A percentile compares a stretch with the other conserved stretches of the same genome.
phyloP scores from a whole-genome alignment of 352 stramenopile genomes.

The Globisporangium middletonii region DNA sequence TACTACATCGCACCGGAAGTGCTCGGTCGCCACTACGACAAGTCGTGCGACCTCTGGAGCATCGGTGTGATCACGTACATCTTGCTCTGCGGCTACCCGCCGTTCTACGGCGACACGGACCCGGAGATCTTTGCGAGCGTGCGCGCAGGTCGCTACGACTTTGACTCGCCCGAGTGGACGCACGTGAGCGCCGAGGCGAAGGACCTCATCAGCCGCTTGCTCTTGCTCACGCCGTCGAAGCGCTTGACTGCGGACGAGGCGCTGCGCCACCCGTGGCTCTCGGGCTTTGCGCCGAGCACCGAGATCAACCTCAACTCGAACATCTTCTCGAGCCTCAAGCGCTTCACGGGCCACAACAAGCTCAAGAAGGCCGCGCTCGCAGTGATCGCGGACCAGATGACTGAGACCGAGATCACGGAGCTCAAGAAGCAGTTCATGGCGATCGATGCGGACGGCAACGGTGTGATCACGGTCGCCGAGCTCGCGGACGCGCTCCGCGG shows the following conservation, averaged over 20 bases:
- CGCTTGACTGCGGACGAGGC: conserved; percentile 91
- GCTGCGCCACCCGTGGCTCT: conserved; percentile 79
- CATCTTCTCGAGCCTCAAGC: conserved; percentile 83
- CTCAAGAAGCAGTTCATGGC: conserved; percentile 86
- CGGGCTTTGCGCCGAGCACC: conserved; percentile 64
- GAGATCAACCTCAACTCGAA: conserved; percentile 77
- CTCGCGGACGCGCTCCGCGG: conserved; percentile 71
- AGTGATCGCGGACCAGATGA: conserved; percentile 85
- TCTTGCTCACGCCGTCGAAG: conserved; percentile 90
- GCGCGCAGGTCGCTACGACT: conserved; percentile 75
- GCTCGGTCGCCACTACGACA: conserved; percentile 93
- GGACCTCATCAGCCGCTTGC: conserved; percentile 92
- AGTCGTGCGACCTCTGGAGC: conserved; percentile 95
- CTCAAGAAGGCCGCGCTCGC: conserved; percentile 85
- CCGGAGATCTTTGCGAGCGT: conserved; percentile 86
- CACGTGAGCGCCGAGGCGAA: conserved; percentile 87
- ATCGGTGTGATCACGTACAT: conserved; percentile 96
- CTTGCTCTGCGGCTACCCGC: conserved; percentile 93
- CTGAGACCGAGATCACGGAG: conserved; percentile 75
- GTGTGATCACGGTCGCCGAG: conserved; percentile 88
- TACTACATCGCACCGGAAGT: conserved; percentile 95
- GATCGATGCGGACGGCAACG: conserved; percentile 81
- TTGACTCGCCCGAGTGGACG: conserved; percentile 82
- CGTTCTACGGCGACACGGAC: conserved; percentile 95
- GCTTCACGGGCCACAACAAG: conserved; percentile 87